Conservation (phyloP, 2,329 filamentous ascomycete species). For the Aspergillus udagawae region DNA sequence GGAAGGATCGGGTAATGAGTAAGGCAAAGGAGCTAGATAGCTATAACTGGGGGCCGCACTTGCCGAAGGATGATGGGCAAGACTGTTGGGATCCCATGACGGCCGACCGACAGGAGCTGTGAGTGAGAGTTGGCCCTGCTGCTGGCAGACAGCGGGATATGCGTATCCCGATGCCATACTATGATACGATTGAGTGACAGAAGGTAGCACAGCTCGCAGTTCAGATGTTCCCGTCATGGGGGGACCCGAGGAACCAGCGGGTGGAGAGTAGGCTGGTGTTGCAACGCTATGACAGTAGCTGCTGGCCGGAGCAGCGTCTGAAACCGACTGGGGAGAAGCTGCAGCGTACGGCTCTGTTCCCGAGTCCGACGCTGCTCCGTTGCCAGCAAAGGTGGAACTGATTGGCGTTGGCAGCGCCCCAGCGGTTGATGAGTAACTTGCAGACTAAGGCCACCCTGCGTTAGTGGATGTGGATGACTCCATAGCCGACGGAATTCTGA, state of each 20-base stretch:
- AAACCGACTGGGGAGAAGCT: constrained; percentile 47
- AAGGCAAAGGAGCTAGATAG: constrained; percentile 32
- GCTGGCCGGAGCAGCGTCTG: constrained; percentile 42
- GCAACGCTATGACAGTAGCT: constrained; percentile 42
- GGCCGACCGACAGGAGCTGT: constrained; percentile 29
- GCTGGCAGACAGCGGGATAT: constrained; percentile 31
- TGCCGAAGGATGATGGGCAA: constrained; percentile 24
- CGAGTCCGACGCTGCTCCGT: constrained; percentile 44
- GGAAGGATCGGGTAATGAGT: constrained; percentile 27
- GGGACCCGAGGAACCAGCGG: constrained; percentile 27
- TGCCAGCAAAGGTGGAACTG: constrained; percentile 36
- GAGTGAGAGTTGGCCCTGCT: constrained; percentile 24
- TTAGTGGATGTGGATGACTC: constrained; percentile 16
- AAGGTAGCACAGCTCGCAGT: constrained; percentile 33
- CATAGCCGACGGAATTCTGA: neutral
- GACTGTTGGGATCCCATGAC: constrained; percentile 37
- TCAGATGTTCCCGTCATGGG: constrained; percentile 34
- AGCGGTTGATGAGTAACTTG: constrained; percentile 66
- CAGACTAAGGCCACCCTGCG: constrained; percentile 47
- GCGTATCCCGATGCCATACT: constrained; percentile 26
- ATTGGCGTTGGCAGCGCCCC: constrained; percentile 39
- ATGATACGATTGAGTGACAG: constrained; percentile 29
- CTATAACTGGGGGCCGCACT: constrained; percentile 27
- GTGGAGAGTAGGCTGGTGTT: constrained; percentile 44
- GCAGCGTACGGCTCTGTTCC: constrained; percentile 46